These are phyloP conservation scores for Pulveroboletus frians DNA, from an alignment of 768 basidiomycete genomes.

Conservation along the genomic window DNA sequence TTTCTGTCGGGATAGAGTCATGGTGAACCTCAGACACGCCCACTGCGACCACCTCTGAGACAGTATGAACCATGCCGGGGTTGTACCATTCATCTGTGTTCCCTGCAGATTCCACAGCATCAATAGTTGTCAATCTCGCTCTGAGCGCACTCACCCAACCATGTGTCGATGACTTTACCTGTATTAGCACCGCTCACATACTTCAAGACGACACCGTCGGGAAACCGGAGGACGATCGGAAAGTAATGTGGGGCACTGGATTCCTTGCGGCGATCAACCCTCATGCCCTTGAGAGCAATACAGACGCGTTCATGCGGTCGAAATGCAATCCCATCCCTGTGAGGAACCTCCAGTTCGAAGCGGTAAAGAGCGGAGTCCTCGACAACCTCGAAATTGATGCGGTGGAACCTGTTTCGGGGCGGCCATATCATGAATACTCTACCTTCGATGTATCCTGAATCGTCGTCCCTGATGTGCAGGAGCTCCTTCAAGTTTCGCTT, in stretches of 20 bases:
- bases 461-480: conserved; percentile 25
- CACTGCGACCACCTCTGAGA: conserved; percentile 9
- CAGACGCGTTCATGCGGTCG: conserved; percentile 38
- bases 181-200: conserved; percentile 29
- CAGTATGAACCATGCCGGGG: conserved; percentile 8
- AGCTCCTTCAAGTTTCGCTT: conserved; percentile 33
- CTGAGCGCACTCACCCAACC: conserved; percentile 31
- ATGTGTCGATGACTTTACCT: conserved; percentile 36
- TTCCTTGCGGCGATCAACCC: conserved; percentile 27
- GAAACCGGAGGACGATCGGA: conserved; percentile 40
- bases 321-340: conserved; percentile 34
- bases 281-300: conserved; percentile 45
- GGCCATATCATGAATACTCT: conserved; percentile 45
- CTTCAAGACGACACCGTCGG: conserved; percentile 39
- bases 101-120: conserved; percentile 3
- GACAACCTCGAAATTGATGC: conserved; percentile 28
- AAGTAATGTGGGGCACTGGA: conserved; percentile 30
- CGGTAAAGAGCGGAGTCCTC: conserved; percentile 18
- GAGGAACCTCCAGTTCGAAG: conserved; percentile 39
- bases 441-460: conserved; percentile 38
- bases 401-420: conserved; percentile 22
- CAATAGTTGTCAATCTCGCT: background rate
- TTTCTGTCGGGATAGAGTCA: background rate
- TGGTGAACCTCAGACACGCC: conserved; percentile 3
- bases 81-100: conserved; percentile 26